Evolutionary conservation across 176 grass and related monocot genomes (phyloP).

Genomic region (Puya raimondii): DNA sequence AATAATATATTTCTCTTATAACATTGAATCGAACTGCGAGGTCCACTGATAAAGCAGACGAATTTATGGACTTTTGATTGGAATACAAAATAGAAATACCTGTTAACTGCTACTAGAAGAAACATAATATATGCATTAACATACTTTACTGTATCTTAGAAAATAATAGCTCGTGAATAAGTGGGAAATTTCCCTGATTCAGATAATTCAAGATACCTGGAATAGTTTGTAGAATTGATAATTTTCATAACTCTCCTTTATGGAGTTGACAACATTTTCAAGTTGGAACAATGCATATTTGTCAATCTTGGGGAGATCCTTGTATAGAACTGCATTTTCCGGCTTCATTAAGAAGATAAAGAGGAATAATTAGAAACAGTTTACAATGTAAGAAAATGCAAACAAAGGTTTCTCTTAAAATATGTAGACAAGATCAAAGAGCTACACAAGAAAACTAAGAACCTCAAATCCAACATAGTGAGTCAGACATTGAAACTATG

Average conservation of each 20-base stretch:
- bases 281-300: constrained; percentile 90
- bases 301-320: constrained; percentile 84
- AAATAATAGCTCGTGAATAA: neutral
- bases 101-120: neutral
- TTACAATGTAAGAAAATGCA: constrained; percentile 16
- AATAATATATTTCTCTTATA: no score
- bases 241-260: constrained; percentile 79
- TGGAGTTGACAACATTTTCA: constrained; percentile 67
- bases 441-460: neutral
- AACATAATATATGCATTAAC: neutral
- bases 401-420: neutral
- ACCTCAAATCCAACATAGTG: neutral
- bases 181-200: neutral
- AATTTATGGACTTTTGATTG: neutral
- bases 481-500: neutral
- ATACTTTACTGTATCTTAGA: neutral
- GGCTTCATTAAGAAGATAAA: constrained; percentile 30
- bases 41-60: neutral
- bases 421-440: constrained; percentile 3
- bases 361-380: constrained; percentile 11
- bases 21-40: no score
- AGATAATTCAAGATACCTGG: constrained; percentile 42
- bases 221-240: constrained; percentile 97
- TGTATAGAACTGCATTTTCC: constrained; percentile 47
- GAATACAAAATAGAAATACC: neutral